These are phyloP conservation scores for Acacia concinna DNA, from an alignment of 331 rosid species.

Conservation along the genomic window DNA sequence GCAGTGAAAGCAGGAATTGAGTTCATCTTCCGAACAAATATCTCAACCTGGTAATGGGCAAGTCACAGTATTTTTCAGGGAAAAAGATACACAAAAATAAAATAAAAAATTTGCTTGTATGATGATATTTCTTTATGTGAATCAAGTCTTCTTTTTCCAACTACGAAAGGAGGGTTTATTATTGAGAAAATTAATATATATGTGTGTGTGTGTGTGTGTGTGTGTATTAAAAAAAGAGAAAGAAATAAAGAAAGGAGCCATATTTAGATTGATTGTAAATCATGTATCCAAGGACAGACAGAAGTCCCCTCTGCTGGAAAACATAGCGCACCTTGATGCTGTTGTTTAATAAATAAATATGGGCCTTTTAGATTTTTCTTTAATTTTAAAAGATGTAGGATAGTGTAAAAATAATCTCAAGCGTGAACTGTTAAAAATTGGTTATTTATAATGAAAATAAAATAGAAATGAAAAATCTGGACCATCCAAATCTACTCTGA, in stretches of 20 bases:
- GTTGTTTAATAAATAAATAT: background rate
- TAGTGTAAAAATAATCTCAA: background rate
- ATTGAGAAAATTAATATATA: background rate
- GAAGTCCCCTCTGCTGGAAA: background rate
- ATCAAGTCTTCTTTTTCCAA: background rate
- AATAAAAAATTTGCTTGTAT: conserved; percentile 20
- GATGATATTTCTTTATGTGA: conserved; percentile 8
- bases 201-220: too few species aligned
- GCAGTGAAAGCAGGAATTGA: conserved; percentile 99
- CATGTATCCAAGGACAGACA: background rate
- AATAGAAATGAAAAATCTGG: background rate
- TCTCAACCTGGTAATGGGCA: conserved; percentile 68
- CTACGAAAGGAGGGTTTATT: background rate
- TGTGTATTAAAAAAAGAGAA: background rate
- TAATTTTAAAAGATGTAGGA: background rate
- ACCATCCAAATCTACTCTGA: background rate
- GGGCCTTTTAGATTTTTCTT: background rate
- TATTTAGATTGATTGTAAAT: background rate
- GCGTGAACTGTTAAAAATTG: background rate
- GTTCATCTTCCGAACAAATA: conserved; percentile 81
- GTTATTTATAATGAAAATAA: background rate
- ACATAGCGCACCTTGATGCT: background rate
- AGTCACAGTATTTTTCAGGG: conserved; percentile 12
- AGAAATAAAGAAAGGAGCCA: background rate
- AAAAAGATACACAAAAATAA: background rate